Evolutionary conservation across 1,284 basidiomycete genomes (phyloP).

Genomic region (Heterobasidion annosum): DNA sequence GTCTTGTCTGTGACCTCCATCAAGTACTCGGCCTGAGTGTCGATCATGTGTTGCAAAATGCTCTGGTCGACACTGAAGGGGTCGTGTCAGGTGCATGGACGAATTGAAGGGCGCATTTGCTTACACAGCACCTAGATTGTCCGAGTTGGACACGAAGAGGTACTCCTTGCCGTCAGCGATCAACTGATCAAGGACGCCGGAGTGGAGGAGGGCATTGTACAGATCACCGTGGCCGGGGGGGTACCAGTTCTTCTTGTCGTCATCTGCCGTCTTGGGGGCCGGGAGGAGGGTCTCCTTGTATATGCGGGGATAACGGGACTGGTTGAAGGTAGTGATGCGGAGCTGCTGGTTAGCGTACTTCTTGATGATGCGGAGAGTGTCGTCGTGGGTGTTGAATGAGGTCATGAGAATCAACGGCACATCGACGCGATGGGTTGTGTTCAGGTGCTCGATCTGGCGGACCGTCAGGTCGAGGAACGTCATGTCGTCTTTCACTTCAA

Average conservation of each 20-base stretch:
- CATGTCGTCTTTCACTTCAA: conserved; percentile 93
- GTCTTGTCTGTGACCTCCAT: conserved; percentile 99
- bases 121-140: conserved; percentile 97
- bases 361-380: conserved; percentile 96
- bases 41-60: conserved; percentile 84
- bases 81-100: conserved; percentile 15
- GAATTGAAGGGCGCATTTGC: conserved; percentile 22
- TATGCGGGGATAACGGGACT: conserved; percentile 97
- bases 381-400: conserved; percentile 98
- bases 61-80: conserved; percentile 54
- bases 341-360: conserved; percentile 99
- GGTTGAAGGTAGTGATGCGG: conserved; percentile 95
- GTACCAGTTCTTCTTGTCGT: conserved; percentile 97
- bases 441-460: conserved; percentile 87
- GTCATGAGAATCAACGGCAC: conserved; percentile 99
- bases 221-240: conserved; percentile 98
- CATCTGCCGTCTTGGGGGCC: conserved; percentile 77
- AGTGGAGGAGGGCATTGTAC: conserved; percentile 91
- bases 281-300: conserved; percentile 93
- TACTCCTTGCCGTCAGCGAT: conserved; percentile 97
- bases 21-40: conserved; percentile 76
- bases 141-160: conserved; percentile 98
- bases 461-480: conserved; percentile 96
- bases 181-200: conserved; percentile 93
- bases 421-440: conserved; percentile 60